phyloP scores from a whole-genome alignment of 495 filamentous ascomycete genomes.

The Aspergillus heteromorphus region DNA sequence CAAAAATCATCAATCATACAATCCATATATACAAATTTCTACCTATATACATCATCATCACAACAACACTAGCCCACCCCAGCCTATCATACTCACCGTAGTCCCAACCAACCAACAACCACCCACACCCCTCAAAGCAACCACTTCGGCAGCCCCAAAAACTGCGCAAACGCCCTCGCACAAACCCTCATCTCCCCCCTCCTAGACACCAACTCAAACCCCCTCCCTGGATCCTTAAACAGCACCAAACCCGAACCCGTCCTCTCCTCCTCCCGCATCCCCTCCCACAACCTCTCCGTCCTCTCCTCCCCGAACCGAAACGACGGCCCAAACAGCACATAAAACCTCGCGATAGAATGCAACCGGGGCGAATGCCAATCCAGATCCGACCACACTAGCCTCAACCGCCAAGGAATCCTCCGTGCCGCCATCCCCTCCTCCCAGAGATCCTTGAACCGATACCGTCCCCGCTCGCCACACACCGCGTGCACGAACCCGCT shows the following conservation, averaged over 20 bases:
- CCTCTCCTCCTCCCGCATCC: slow-evolving; percentile 3
- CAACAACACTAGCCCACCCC: no score
- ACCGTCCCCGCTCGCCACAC: slow-evolving; percentile 18
- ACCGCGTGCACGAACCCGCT: slow-evolving; percentile 27
- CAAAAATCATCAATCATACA: no score
- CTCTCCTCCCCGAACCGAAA: slow-evolving; percentile 25
- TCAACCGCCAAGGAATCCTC: slow-evolving; percentile 20
- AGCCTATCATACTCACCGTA: no score
- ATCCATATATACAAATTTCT: no score
- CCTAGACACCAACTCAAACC: neutral
- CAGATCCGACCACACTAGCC: slow-evolving; percentile 16
- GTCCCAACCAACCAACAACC: no score
- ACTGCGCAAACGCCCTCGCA: neutral
- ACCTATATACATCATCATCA: no score
- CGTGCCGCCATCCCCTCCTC: slow-evolving; percentile 21
- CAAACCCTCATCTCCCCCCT: neutral
- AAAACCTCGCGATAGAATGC: slow-evolving; percentile 21
- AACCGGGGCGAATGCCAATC: slow-evolving; percentile 26
- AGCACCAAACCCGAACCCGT: slow-evolving; percentile 10
- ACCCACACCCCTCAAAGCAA: no score
- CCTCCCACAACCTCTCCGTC: slow-evolving; percentile 11
- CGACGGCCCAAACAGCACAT: slow-evolving; percentile 25
- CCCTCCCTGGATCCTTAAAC: slow-evolving; percentile 8
- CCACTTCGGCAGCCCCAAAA: neutral
- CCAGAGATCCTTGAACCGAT: slow-evolving; percentile 20